Base-by-base conservation (phyloP, 106 monocot species). In the Dendrobium chrysotoxum region DNA sequence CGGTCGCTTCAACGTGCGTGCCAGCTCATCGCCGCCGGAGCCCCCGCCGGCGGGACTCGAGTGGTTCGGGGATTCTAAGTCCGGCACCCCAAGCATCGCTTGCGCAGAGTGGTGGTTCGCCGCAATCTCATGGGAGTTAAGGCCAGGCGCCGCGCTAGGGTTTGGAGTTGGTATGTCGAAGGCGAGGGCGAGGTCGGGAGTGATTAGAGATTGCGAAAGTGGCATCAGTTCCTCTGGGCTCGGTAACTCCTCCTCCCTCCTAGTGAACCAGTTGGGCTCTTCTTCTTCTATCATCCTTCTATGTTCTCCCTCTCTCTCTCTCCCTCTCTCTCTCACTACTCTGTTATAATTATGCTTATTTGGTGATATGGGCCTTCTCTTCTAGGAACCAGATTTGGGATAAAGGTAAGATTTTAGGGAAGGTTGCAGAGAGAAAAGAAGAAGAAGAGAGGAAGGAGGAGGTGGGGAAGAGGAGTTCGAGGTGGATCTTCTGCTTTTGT, bases 151-250 rank as follows among this genome's bases (percentile, higher is more conserved):
- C 53, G 30, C 25, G 12, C 28, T 67, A 45, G 80, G 46, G 47
- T 64, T 80, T 28, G 55, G 40, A 30, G 25, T 2, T 18, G 64
- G 77, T 78, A 87, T 81, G 65, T 84, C 87, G 78, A 87, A 87
- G 84, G 87, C 86, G 53, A 80, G 44, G 40, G 89, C 84, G 42
- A 86, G 84, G 53, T 84, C 82, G 3, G 86, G 86, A 21, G 82
- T 89, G 71, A 89, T 89, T 1, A 89, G 89, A 11, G 86, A 77
- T 61, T 89, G 89, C 42, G 84, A 84, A 15, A 89, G 84, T 18
- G 89, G 86, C 73, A 82, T 86, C 74, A 89, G 84, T 77, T 89
- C 89, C 9, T 86, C 84, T 0, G 89, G 89, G 39, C 81, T 66
- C 3, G 86, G 89, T 11, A 89, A 84, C 65, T 89, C 78, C 26